Evolutionary conservation across 176 grass and related monocot genomes (phyloP), one percentile per base, ranked within the genome.

Genomic region (Oryza punctata): DNA sequence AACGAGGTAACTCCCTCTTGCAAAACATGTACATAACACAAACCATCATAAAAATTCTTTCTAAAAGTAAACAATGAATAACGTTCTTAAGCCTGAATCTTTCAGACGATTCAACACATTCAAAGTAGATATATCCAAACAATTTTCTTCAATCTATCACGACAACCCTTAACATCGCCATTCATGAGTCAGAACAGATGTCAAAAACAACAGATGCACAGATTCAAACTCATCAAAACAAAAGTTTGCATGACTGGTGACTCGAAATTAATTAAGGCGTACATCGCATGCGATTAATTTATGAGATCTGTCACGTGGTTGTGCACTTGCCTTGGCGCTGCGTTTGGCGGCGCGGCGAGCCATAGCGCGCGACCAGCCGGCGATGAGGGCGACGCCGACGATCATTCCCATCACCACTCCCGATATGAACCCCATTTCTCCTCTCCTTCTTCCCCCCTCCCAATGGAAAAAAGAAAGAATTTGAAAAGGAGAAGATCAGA

Each of bases 361-460:
- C 96, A 99, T 99, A 85, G 85, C 71, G 57, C 50, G 83, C 37
- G 85, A 84, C 93, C 87, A 96, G 45, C 91, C 91, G 60, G 86
- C 91, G 81, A 99, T 80, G 69, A 99, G 60, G 71, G 89, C 91
- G 83, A 99, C 73, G 69, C 93, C 96, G 23, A 90, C 70, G 54
- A 90, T 82, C 84, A 90, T 66, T 18, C 96, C 96, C 89, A 94
- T 78, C 8, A 99, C n/a, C 30, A 91, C 61, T n/a, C 96, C 96
- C 50, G 96, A 90, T 65, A 99, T 85, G 67, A 96, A 88, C 67
- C 91, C 96, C 96, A 99, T 99, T 57, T 72, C 66, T 63, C 24
- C 57, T 63, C 65, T 16, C 8, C 7, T 18, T 47, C 26, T 64
- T 43, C 67, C 26, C 67, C 59, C 15, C 60, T 60, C 5, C 28